Evolutionary conservation across 2,329 filamentous ascomycete genomes (phyloP).

Genomic region (Dendryphion nanum): DNA sequence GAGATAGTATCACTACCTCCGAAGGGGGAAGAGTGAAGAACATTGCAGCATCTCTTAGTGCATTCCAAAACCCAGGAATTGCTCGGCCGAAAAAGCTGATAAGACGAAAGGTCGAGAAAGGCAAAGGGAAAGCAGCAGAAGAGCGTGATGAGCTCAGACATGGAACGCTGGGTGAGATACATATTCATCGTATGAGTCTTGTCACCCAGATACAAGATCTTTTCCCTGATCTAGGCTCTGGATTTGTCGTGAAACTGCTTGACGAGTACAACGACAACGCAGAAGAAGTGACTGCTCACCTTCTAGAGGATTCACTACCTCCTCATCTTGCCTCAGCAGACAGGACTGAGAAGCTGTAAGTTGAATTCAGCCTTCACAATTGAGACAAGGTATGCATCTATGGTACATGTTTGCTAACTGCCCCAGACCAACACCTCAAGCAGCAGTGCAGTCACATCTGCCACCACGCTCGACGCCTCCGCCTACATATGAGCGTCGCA

Average conservation of each 20-base stretch:
- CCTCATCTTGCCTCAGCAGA: slow-evolving; percentile 64
- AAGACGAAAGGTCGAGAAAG: slow-evolving; percentile 62
- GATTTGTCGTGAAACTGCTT: slow-evolving; percentile 75
- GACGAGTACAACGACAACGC: slow-evolving; percentile 76
- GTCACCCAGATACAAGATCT: slow-evolving; percentile 91
- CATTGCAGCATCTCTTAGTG: slow-evolving; percentile 59
- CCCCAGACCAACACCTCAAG: neutral
- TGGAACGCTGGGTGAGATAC: slow-evolving; percentile 51
- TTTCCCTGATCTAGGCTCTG: slow-evolving; percentile 82
- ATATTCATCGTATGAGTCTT: slow-evolving; percentile 79
- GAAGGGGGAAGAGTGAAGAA: slow-evolving; percentile 58
- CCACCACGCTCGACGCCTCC: slow-evolving; percentile 60
- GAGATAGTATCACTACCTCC: slow-evolving; percentile 51
- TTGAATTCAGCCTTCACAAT: neutral
- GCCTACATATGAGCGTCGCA: slow-evolving; percentile 59
- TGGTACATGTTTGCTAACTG: neutral
- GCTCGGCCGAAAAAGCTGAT: slow-evolving; percentile 54
- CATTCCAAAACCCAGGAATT: slow-evolving; percentile 55
- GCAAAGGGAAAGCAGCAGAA: slow-evolving; percentile 64
- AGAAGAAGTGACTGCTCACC: slow-evolving; percentile 76
- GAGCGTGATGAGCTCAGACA: slow-evolving; percentile 36
- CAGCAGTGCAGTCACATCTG: slow-evolving; percentile 39
- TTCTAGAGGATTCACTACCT: slow-evolving; percentile 76
- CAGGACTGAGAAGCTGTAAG: slow-evolving; percentile 61
- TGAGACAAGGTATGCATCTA: neutral